Base-by-base conservation (phyloP, 306 rosid genomes). In the Quercus alba region DNA sequence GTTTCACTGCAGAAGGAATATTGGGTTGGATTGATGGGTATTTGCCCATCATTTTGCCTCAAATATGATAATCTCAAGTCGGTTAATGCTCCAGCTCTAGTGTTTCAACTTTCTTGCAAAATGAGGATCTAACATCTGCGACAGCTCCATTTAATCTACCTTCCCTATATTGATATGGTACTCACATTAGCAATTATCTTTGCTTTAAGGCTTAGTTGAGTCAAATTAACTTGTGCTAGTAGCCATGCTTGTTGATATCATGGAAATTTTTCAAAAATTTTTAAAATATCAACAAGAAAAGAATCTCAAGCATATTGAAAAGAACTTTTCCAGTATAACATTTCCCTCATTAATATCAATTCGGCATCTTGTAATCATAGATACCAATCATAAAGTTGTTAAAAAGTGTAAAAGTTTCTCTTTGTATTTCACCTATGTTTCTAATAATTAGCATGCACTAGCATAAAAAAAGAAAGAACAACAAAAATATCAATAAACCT, bases 401-500 rank as follows among this genome's bases (percentile, higher is more conserved):
- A 57, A 11, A 54, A 58, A 56, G 73, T 59, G 74, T 20, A 17
- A 11, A 57, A 75, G 41, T 31, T 57, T 77, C 64, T 66, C 57
- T 20, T 25, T 74, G 3, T 67, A 5, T 69, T 77, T 21, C 51
- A 57, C 72, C 38, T 23, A 46, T 28, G 26, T 52, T 63, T 63
- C 30, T 14, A 23, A 8, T 19, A 62, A 62, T 69, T 30, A 51
- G 23, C 69, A 19, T 5, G 11, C 28, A 57, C 55, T 13, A 58
- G 70, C 14, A 52, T 56, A 69, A 66, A 54, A 74, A 67, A 9
- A 26, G 49, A 28, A 33, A 20, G 15, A 44, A 62, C 20, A 28
- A 33, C 18, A 61, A 75, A 38, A 55, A 41, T 59, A 28, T 28
- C 54, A 79, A 77, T 81, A 70, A 75, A 91, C 98, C 99, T 90